Base-by-base conservation (phyloP, 2,329 filamentous ascomycete genomes). In the Exophiala calicioides region DNA sequence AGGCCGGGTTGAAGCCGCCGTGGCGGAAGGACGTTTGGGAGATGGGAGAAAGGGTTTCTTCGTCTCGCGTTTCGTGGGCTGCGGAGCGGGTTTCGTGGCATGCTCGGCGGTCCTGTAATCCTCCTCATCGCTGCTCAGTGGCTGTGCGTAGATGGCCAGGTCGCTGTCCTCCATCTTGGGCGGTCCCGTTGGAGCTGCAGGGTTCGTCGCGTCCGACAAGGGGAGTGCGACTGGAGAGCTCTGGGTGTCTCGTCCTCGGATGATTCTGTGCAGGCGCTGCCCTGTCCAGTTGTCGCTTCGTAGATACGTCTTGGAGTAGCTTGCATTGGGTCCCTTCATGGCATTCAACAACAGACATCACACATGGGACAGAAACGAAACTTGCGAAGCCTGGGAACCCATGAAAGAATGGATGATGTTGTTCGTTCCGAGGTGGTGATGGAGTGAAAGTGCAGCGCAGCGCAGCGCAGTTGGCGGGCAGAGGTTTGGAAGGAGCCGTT, bases 101-200 rank as follows among this genome's bases (percentile, higher is more conserved):
- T 62, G n/a, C 66, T 68, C 26, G 68, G 63, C 49, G 29, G 69
- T 60, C 39, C 68, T 64, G 55, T 53, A 56, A 47, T 52, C 37
- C 23, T 52, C 53, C 4, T 56, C 53, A 16, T 53, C 50, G 26
- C 52, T 52, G 33, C 44, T 45, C 26, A 43, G 18, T 16, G 52
- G 52, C 7, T 38, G 52, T 15, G 31, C 52, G 31, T 49, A 52
- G n/a, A 52, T 43, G 29, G 34, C 42, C 8, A 36, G 19, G 15
- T 55, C 44, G 13, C 52, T 44, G 12, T 43, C 31, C 9, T 42
- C 16, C 37, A 26, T 32, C 35, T 27, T 44, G 10, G 43, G 10
- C 32, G 36, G n/a, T 29, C 41, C 38, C 38, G n/a, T 5, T 35
- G 15, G 15, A n/a, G 16, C 34, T 23, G 31, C 13, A 38, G 19